Evolutionary conservation across 768 basidiomycete genomes (phyloP), one percentile per base, ranked within the genome.

Genomic region (Pisolithus orientalis): DNA sequence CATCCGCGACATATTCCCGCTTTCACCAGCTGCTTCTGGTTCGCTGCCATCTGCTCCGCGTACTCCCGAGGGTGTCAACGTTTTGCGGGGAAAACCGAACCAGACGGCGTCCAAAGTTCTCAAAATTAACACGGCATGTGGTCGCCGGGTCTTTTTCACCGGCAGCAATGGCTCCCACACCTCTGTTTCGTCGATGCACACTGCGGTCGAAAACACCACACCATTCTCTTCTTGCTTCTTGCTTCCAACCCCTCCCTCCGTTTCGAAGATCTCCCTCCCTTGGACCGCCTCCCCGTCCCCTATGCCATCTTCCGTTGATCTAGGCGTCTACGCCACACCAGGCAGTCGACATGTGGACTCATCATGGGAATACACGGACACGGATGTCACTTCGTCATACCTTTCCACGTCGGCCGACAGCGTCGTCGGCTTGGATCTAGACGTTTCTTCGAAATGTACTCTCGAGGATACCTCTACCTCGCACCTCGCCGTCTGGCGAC

Each of bases 151-250:
- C 46, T 65, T 70, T 50, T 69, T 66, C 50, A 62, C 70, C 31
- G 70, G 70, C 17, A 76, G 73, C 40, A 72, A 60, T 53, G 79
- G 79, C 13, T 75, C 79, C 37, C 62, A 64, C 47, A 71, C 72
- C 27, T 72, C 71, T 0, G 70, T 73, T 16, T 82, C 83, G 31
- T 84, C 84, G 27, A 86, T 88, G 85, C 85, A 84, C 53, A 88
- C 86, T 17, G 86, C 86, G 38, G 79, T 86, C 45, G 86, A 87
- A 66, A 64, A 61, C 32, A 77, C 79, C 51, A 82, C 79, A 50
- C 74, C 77, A 11, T 82, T 80, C 59, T 75, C 78, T 16, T 81
- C 81, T 1, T 77, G 79, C 50, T 82, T 78, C 57, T 82, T 77
- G 58, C 67, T 81, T 50, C 70, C 72, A 50, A 77, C 75, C 37